Base-by-base conservation (phyloP, 2,329 filamentous ascomycete species). In the Pyrenochaeta sp. region DNA sequence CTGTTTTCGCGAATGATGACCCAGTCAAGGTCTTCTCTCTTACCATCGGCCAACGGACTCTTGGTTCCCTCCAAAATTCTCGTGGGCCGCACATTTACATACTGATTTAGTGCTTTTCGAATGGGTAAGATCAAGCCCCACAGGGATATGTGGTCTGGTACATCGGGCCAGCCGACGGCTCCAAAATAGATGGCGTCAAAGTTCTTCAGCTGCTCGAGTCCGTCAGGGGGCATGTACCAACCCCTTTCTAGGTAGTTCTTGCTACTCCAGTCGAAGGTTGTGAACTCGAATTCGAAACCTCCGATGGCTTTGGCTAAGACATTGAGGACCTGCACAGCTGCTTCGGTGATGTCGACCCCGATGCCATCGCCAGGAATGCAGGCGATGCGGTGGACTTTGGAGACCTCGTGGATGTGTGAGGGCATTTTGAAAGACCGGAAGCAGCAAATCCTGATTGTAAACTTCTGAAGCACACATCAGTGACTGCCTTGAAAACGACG, bases 51-150 rank as follows among this genome's bases (percentile, higher is more conserved):
- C 6, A 83, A 58, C 0, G 81, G 80, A 25, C 78, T 77, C 7
- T 66, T 71, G 7, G 76, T 80, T 15, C 80, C 81, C 5, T 73
- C 71, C 2, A 83, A 63, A 47, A 83, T 80, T 19, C 78, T 71
- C 7, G 79, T 82, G 0, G 74, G 89, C 0, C 89, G 83, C 0
- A 91, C 82, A 62, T 90, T 91, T 62, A 89, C 84, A 67, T 90
- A 91, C 67, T 90, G 88, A 59, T 90, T 88, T 45, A 91, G 82
- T 37, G 86, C 82, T 50, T 89, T 86, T 37, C 89, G 85, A 67
- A 91, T 90, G 19, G 87, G 87, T 7, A 91, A 79, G 44, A 90
- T 85, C 32, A 89, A 83, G 7, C 84, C 83, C 89, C 89, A 91
- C 1, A 91, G 83, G 0, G 86, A 86, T 56, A 90, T 84, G 61